Conservation (phyloP, 208 protist species). For the Novymonas esmeraldas region DNA sequence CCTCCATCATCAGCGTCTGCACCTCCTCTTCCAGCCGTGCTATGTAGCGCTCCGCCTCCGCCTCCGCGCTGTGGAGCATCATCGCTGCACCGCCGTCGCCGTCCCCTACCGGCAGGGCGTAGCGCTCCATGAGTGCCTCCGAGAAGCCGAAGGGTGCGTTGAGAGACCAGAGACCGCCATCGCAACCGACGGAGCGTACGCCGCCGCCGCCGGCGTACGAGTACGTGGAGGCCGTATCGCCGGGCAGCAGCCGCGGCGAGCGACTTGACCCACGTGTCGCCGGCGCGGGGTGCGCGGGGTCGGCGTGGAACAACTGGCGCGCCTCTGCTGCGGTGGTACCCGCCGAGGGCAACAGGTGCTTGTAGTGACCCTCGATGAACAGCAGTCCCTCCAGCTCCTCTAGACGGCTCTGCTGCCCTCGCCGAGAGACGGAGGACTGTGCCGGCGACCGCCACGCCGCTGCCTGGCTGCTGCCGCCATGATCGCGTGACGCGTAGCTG, state of each 20-base stretch:
- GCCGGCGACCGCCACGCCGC: background rate
- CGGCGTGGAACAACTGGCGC: background rate
- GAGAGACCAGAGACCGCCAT: background rate
- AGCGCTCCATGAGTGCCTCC: background rate
- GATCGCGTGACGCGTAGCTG: background rate
- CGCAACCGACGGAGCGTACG: background rate
- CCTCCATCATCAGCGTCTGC: slow-evolving; percentile 29
- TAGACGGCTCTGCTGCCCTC: background rate
- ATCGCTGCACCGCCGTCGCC: background rate
- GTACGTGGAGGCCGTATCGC: background rate
- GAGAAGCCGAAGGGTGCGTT: background rate
- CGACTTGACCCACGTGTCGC: background rate
- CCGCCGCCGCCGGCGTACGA: background rate
- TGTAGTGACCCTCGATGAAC: slow-evolving; percentile 12
- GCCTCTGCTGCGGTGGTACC: no score
- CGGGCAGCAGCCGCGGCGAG: background rate
- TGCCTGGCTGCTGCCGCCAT: background rate
- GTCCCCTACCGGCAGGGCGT: background rate
- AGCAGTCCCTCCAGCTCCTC: slow-evolving; percentile 22
- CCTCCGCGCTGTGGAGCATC: background rate
- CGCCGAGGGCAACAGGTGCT: background rate
- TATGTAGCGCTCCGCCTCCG: slow-evolving; percentile 36
- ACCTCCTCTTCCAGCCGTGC: slow-evolving; percentile 39
- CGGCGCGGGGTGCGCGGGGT: background rate
- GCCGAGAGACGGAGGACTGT: background rate